These are phyloP conservation scores for Alopecurus myosuroides DNA, from an alignment of 176 grass and related monocot species.

Conservation along the genomic window DNA sequence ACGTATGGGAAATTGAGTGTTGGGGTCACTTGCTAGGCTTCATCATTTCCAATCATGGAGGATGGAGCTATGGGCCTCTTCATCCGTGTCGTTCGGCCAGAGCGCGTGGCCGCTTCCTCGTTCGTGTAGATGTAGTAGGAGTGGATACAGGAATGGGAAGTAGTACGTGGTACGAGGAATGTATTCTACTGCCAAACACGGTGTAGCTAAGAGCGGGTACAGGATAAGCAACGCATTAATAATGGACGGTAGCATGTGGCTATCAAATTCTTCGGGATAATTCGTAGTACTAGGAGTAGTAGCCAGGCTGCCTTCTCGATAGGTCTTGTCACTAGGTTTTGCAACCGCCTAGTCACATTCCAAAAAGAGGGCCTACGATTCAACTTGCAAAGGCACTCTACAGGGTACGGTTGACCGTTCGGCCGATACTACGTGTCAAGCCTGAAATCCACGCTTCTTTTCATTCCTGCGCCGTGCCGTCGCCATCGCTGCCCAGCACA, in stretches of 20 bases:
- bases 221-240: not conserved
- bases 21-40: too few relatives aligned
- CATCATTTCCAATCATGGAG: conserved; percentile 7
- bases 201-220: not conserved
- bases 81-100: not conserved
- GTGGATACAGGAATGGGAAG: not conserved
- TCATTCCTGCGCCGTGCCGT: not conserved
- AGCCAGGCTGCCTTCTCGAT: not conserved
- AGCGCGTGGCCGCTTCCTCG: not conserved
- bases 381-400: not conserved
- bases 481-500: not conserved
- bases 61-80: not conserved
- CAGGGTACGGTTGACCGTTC: not conserved
- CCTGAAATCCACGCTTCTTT: not conserved
- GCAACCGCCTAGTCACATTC: not conserved
- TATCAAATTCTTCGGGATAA: not conserved
- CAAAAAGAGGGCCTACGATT: not conserved
- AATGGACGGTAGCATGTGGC: not conserved
- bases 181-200: not conserved
- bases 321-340: not conserved
- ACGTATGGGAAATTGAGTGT: not conserved
- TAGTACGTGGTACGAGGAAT: not conserved
- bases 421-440: not conserved
- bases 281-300: not conserved
- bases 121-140: not conserved